Evolutionary conservation across 140 eudicot genomes (phyloP).

Genomic region (Artemisia princeps): DNA sequence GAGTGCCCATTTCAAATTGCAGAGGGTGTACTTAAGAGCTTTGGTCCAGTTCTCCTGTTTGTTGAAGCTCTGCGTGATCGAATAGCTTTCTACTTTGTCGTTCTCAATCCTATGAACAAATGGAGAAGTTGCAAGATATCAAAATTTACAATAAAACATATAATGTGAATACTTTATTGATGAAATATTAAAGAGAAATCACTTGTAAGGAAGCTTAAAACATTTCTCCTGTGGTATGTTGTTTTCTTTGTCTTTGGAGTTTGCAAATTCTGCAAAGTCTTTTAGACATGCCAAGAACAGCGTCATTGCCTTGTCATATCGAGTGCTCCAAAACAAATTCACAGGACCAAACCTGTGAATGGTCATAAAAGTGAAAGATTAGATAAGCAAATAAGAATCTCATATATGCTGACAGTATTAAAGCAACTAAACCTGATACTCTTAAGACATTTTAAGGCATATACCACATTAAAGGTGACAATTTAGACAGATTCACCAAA

Average conservation of each 20-base stretch:
- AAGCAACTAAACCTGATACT: background rate
- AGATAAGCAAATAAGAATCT: slow-evolving; percentile 5
- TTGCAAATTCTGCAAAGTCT: slow-evolving; percentile 83
- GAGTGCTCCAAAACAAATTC: slow-evolving; percentile 96
- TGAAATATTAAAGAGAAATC: slow-evolving; percentile 16
- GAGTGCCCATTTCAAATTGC: slow-evolving; percentile 93
- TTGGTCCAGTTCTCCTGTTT: slow-evolving; percentile 94
- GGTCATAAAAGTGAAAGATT: background rate
- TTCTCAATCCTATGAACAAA: slow-evolving; percentile 59
- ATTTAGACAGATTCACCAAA: background rate
- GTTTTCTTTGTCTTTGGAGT: slow-evolving; percentile 70
- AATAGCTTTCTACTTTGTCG: slow-evolving; percentile 76
- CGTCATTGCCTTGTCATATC: slow-evolving; percentile 95
- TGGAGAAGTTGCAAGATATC: background rate
- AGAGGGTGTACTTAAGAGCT: slow-evolving; percentile 90
- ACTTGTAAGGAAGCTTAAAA: slow-evolving; percentile 95
- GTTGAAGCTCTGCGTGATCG: slow-evolving; percentile 88
- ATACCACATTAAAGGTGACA: background rate
- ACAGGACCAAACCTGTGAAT: slow-evolving; percentile 79
- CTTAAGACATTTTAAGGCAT: background rate
- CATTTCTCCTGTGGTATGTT: slow-evolving; percentile 74
- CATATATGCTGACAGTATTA: background rate
- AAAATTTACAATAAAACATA: background rate
- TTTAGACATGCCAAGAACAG: slow-evolving; percentile 80
- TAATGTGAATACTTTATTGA: too few species aligned